Evolutionary conservation across 2,329 filamentous ascomycete genomes (phyloP), one percentile per base, ranked within the genome.

Genomic region (Diaporthe vexans): DNA sequence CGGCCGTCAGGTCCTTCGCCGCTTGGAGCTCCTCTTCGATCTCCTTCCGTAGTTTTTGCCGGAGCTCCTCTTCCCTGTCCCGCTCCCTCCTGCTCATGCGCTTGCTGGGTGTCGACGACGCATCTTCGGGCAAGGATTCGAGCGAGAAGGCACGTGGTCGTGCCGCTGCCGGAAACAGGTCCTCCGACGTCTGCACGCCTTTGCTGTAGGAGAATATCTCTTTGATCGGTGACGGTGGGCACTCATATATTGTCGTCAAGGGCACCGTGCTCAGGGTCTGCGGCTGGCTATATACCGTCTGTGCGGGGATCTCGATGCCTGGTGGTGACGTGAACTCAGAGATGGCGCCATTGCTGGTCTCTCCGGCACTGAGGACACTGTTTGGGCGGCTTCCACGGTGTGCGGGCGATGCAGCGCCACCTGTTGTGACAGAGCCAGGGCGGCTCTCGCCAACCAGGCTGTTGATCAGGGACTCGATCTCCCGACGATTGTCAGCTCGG

Each of bases 141-240:
- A 75, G 48, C 11, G 91, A 88, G 63, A 88, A 86, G 4, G 87
- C 88, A 68, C 88, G 87, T 0, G 88, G 84, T 43, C 88, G 86
- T 46, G 88, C 85, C 37, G 89, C 85, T 73, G 87, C 85, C 7
- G 87, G 86, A 24, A 88, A 86, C 91, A 94, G 94, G 76, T 93
- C 91, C 79, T 95, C 93, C 29, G 93, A 91, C 21, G 97, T 98
- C 84, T 99, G 97, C 29, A 98, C 95, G 73, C 92, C 95, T 86
- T 98, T 98, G 88, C 94, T 98, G 87, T 99, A 99, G 71, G 95
- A 97, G 81, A 97, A 95, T 75, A 97, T 88, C 83, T 99, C 97
- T 77, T 93, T 91, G 72, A 93, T 90, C 46, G 93, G 91, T 26
- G 92, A 93, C 1, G 94, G 93, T 1, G 93, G 91, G 77, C 91